Conservation (phyloP, 768 basidiomycete species). For the Scleroderma bovista region DNA sequence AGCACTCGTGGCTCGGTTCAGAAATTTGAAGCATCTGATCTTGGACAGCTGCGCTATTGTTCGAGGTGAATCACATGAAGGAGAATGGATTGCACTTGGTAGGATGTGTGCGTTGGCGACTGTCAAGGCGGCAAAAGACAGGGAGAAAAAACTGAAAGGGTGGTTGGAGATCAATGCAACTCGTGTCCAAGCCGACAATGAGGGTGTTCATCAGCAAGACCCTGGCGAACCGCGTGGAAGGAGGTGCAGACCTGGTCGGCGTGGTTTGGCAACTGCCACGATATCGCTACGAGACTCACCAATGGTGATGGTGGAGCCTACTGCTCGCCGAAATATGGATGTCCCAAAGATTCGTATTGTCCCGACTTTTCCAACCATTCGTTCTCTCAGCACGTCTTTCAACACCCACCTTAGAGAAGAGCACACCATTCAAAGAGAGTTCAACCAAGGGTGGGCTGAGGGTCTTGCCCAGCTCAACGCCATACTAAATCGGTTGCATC, state of each 20-base stretch:
- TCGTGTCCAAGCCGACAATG: not conserved
- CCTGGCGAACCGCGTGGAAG: conserved; percentile 4
- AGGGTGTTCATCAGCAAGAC: conserved; percentile 1
- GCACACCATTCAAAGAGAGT: conserved; percentile 43
- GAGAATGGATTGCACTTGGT: conserved; percentile 59
- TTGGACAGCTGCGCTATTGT: conserved; percentile 62
- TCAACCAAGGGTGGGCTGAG: conserved; percentile 58
- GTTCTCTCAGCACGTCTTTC: conserved; percentile 44
- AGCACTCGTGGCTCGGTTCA: conserved; percentile 45
- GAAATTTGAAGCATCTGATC: conserved; percentile 55
- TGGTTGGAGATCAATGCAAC: conserved; percentile 39
- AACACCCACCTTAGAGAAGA: conserved; percentile 25
- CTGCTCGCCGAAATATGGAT: conserved; percentile 2
- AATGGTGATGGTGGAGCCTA: conserved; percentile 12
- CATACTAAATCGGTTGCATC: conserved; percentile 39
- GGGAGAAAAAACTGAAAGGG: conserved; percentile 55
- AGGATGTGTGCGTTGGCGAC: conserved; percentile 57
- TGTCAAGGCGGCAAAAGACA: conserved; percentile 53
- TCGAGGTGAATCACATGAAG: conserved; percentile 43
- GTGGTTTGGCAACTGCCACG: conserved; percentile 60
- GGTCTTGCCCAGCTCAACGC: conserved; percentile 50
- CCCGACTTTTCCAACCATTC: conserved; percentile 46
- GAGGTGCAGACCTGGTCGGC: conserved; percentile 41
- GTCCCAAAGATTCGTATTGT: conserved; percentile 48
- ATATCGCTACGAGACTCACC: conserved; percentile 48